Percentiles rank a stretch among this genome's conserved stretches.
Evolutionary conservation across 345 rosid species (phyloP).

Genomic region (Brassica rapa): DNA sequence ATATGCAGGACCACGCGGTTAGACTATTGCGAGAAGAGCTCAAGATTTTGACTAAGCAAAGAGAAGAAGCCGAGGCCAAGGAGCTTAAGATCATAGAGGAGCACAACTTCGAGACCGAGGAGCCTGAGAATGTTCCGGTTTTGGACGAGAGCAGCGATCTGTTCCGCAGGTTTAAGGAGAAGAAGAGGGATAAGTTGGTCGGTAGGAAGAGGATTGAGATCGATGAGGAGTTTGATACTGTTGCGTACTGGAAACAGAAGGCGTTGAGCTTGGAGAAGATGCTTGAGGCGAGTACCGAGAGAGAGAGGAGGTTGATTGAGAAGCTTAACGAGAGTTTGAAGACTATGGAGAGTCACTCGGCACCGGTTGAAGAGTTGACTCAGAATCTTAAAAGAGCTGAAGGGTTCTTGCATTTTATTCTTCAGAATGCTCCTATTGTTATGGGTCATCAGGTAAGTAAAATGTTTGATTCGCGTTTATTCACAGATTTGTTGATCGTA

Average conservation of each 20-base stretch:
- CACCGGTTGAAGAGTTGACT: constrained; percentile 83
- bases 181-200: constrained; percentile 53
- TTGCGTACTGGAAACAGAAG: constrained; percentile 77
- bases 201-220: constrained; percentile 62
- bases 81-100: constrained; percentile 83
- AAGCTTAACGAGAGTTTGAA: constrained; percentile 70
- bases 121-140: constrained; percentile 61
- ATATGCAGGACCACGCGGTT: constrained; percentile 72
- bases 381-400: constrained; percentile 89
- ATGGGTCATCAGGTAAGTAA: constrained; percentile 81
- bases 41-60: constrained; percentile 68
- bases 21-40: constrained; percentile 84
- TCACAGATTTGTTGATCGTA: too few species aligned
- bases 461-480: neutral
- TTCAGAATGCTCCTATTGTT: constrained; percentile 90
- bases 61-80: constrained; percentile 81
- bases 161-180: constrained; percentile 58
- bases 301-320: constrained; percentile 68
- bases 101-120: constrained; percentile 70
- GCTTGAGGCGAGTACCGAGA: constrained; percentile 72
- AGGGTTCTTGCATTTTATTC: constrained; percentile 88
- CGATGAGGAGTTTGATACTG: constrained; percentile 70
- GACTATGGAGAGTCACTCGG: constrained; percentile 64
- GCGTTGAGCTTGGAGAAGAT: constrained; percentile 59
- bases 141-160: constrained; percentile 57